phyloP scores from a whole-genome alignment of 768 basidiomycete species.

The Hortiboletus campestris region DNA sequence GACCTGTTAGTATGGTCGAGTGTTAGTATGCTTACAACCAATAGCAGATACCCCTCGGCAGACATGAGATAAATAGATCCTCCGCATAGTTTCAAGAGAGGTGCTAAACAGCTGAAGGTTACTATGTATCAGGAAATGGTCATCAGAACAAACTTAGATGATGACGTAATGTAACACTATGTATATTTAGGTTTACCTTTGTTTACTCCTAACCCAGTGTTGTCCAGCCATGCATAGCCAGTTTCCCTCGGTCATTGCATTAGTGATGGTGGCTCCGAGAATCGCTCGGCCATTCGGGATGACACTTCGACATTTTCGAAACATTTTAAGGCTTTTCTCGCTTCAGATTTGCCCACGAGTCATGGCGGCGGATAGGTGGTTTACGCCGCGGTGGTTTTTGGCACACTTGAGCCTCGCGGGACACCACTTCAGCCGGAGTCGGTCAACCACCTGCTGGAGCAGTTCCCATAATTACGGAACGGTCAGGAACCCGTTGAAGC shows the following conservation, averaged over 20 bases:
- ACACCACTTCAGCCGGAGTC: neutral
- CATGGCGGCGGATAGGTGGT: neutral
- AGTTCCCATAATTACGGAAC: slow-evolving; percentile 19
- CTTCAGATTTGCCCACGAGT: neutral
- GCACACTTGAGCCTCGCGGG: neutral
- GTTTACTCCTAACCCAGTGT: too few species aligned
- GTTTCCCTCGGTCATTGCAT: neutral
- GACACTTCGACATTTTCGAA: neutral
- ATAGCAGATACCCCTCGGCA: too few species aligned
- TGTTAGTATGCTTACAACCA: too few species aligned
- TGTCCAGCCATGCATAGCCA: neutral
- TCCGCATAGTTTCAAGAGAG: too few species aligned
- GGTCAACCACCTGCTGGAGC: neutral
- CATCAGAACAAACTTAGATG: too few species aligned
- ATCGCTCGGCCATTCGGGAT: too few species aligned
- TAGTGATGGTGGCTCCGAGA: neutral
- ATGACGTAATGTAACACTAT: too few species aligned
- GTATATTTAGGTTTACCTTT: too few species aligned
- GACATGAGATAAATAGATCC: too few species aligned
- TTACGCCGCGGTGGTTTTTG: neutral
- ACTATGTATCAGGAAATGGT: too few species aligned
- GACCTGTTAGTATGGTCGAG: too few species aligned
- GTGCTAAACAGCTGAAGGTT: too few species aligned
- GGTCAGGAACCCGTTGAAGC: slow-evolving; percentile 13
- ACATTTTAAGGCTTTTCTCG: neutral